A percentile compares a stretch with the other conserved stretches of the same genome.
Conservation (phyloP, 1,139 yeast species). For the Sugiyamaella grinbergsii region DNA sequence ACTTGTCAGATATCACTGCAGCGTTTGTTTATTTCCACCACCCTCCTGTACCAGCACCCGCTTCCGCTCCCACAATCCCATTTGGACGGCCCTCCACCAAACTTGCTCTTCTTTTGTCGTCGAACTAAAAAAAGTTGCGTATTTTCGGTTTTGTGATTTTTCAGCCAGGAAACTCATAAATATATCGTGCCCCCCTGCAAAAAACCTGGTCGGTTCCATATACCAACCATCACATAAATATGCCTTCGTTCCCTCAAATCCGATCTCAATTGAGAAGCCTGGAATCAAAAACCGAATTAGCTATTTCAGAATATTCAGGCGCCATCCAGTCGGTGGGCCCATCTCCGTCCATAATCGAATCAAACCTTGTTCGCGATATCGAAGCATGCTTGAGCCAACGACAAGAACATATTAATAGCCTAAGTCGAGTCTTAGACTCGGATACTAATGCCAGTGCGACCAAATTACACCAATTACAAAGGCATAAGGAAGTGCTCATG, state of each 20-base stretch:
- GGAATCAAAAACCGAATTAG: constrained; percentile 57
- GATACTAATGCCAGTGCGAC: constrained; percentile 66
- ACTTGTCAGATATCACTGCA: no score
- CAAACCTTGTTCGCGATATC: constrained; percentile 39
- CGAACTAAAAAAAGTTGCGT: no score
- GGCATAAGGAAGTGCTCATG: constrained; percentile 74
- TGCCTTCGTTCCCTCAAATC: constrained; percentile 49
- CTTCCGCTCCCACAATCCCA: no score
- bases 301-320: constrained; percentile 54
- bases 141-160: no score
- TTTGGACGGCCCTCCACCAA: no score
- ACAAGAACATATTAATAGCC: constrained; percentile 46
- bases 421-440: constrained; percentile 54
- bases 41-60: no score
- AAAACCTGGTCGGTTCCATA: no score
- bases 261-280: constrained; percentile 57
- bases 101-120: no score
- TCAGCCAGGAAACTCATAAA: no score
- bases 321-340: constrained; percentile 55
- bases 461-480: constrained; percentile 75
- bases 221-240: background rate
- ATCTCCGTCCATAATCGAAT: constrained; percentile 53
- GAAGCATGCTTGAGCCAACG: constrained; percentile 39
- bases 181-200: background rate
- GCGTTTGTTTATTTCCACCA: no score